phyloP scores from a whole-genome alignment of 768 basidiomycete genomes.

The Candolleomyces aberdarensis region DNA sequence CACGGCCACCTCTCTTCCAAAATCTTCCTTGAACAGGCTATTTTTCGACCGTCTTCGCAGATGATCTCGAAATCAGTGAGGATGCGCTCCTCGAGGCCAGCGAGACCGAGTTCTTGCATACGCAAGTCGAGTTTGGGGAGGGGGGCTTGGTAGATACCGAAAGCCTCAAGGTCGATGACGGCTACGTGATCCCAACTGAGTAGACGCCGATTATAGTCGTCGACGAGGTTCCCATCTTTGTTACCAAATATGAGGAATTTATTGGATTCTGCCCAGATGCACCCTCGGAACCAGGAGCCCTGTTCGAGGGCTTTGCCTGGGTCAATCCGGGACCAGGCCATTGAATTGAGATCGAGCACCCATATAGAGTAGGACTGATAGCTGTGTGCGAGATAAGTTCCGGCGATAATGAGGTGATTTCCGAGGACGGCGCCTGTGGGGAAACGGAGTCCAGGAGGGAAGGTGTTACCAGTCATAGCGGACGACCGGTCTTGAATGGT shows the following conservation, averaged over 20 bases:
- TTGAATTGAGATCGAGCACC: slow-evolving; percentile 82
- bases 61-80: slow-evolving; percentile 91
- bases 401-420: slow-evolving; percentile 88
- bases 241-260: slow-evolving; percentile 92
- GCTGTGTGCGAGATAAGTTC: slow-evolving; percentile 91
- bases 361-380: slow-evolving; percentile 96
- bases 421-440: slow-evolving; percentile 93
- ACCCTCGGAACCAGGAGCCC: slow-evolving; percentile 95
- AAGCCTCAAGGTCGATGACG: slow-evolving; percentile 88
- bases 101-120: slow-evolving; percentile 83
- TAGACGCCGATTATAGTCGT: slow-evolving; percentile 88
- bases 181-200: slow-evolving; percentile 92
- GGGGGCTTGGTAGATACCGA: slow-evolving; percentile 93
- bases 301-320: slow-evolving; percentile 80
- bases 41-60: slow-evolving; percentile 84
- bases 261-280: slow-evolving; percentile 81
- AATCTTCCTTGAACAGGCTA: slow-evolving; percentile 79
- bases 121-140: slow-evolving; percentile 57
- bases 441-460: slow-evolving; percentile 94
- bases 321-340: slow-evolving; percentile 87
- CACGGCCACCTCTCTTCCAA: slow-evolving; percentile 93
- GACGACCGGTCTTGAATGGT: slow-evolving; percentile 77
- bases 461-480: slow-evolving; percentile 75
- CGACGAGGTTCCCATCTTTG: slow-evolving; percentile 79
- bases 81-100: slow-evolving; percentile 75